Evolutionary conservation across 805 yeast genomes (phyloP).

Genomic region (Torulaspora indica): DNA sequence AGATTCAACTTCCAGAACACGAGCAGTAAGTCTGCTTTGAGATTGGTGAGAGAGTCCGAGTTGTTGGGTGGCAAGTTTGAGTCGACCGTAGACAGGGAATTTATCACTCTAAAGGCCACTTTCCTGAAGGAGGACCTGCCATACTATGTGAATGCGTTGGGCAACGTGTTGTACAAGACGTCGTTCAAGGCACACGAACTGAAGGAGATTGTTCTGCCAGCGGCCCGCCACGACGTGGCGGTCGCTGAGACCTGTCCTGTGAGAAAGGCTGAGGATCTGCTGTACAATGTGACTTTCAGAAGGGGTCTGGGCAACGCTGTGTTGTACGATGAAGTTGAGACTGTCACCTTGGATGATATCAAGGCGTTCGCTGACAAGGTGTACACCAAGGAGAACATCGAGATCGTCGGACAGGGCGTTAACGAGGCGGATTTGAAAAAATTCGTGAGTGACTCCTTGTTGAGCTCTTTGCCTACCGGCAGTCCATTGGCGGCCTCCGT

Average conservation of each 20-base stretch:
- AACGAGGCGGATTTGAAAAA: constrained; percentile 61
- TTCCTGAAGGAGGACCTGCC: constrained; percentile 88
- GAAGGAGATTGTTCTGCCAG: constrained; percentile 75
- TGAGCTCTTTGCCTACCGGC: constrained; percentile 56
- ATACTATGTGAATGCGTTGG: constrained; percentile 81
- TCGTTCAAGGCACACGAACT: constrained; percentile 80
- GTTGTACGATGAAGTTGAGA: constrained; percentile 61
- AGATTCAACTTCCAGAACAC: constrained; percentile 84
- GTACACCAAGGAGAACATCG: constrained; percentile 66
- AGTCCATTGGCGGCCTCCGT: constrained; percentile 41
- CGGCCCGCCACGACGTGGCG: constrained; percentile 60
- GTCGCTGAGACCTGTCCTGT: constrained; percentile 48
- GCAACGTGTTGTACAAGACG: constrained; percentile 65
- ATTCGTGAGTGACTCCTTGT: constrained; percentile 63
- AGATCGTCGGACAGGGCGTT: constrained; percentile 70
- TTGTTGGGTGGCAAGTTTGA: constrained; percentile 80
- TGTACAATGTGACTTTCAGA: constrained; percentile 80
- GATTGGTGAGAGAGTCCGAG: constrained; percentile 92
- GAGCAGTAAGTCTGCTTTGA: constrained; percentile 74
- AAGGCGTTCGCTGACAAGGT: constrained; percentile 59
- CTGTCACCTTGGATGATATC: constrained; percentile 59
- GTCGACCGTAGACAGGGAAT: constrained; percentile 74
- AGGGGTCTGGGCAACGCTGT: constrained; percentile 82
- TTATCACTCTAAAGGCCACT: constrained; percentile 69
- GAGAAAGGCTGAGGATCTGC: constrained; percentile 65